phyloP scores from a whole-genome alignment of 805 yeast species.

The Lipomyces orientalis region DNA sequence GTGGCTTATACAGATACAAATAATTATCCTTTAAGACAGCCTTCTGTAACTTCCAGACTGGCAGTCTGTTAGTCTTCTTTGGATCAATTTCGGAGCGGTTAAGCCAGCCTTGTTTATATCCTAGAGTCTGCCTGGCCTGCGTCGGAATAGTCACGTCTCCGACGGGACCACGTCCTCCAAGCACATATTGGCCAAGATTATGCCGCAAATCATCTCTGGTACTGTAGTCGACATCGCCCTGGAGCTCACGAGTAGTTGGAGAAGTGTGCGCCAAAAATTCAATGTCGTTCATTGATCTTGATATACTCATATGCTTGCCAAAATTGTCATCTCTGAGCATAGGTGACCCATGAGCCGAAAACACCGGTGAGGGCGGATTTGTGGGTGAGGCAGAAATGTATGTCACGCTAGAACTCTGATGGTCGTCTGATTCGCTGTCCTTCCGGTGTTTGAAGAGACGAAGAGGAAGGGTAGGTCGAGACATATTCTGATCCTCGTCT shows the following conservation, averaged over 20 bases:
- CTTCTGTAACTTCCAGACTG: conserved; percentile 55
- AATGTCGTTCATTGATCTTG: conserved; percentile 20
- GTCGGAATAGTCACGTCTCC: background rate
- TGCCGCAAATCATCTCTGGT: background rate
- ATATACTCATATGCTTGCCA: conserved; percentile 3
- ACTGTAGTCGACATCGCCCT: background rate
- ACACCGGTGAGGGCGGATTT: conserved; percentile 12
- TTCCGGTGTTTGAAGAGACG: conserved; percentile 27
- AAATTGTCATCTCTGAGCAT: background rate
- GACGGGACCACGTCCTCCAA: conserved; percentile 3
- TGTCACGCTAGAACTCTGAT: background rate
- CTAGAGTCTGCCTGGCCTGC: background rate
- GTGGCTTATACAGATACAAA: conserved; percentile 65
- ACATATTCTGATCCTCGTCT: background rate
- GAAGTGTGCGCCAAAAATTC: conserved; percentile 5
- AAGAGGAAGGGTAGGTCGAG: conserved; percentile 15
- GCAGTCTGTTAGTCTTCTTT: background rate
- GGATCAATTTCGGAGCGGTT: conserved; percentile 48
- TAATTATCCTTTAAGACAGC: conserved; percentile 75
- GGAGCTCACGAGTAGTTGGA: background rate
- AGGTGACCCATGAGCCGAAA: conserved; percentile 1
- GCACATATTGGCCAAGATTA: background rate
- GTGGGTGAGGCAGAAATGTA: conserved; percentile 3
- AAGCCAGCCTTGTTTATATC: conserved; percentile 61
- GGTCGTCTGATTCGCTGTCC: conserved; percentile 6